Evolutionary conservation across 2,329 filamentous ascomycete species (phyloP), one percentile per base, ranked within the genome.

Genomic region (Nemania diffusa): DNA sequence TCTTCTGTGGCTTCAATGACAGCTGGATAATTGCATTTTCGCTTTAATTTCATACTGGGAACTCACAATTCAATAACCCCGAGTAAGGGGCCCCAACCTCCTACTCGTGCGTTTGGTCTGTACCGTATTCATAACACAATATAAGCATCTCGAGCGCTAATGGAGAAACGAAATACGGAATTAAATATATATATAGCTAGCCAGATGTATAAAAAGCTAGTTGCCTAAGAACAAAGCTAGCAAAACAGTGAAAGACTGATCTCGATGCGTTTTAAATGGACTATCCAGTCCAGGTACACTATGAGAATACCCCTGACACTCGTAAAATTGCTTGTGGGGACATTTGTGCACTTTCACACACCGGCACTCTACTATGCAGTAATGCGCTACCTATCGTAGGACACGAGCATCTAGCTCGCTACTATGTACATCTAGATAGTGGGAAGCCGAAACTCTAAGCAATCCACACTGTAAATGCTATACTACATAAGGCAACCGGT

Each of bases 311-410:
- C 53, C 53, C 53, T 44, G 53, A 13, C 15, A 20, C 20, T 3
- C 20, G 6, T 7, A 26, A 11, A 27, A 27, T 11, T 15, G 22
- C 22, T 40, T n/a, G 34, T 22, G 42, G 34, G 53, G 53, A 37
- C 34, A 20, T 57, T 57, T 44, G 26, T 57, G 53, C 53, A 57
- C 34, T 27, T 57, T 44, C 24, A n/a, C n/a, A n/a, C n/a, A n/a
- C n/a, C n/a, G n/a, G n/a, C n/a, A n/a, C n/a, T n/a, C n/a, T n/a
- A n/a, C n/a, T n/a, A n/a, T n/a, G n/a, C n/a, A n/a, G n/a, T n/a
- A n/a, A n/a, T n/a, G n/a, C n/a, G n/a, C n/a, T n/a, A n/a, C n/a
- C n/a, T n/a, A n/a, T n/a, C n/a, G n/a, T n/a, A n/a, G n/a, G n/a
- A n/a, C n/a, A n/a, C n/a, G n/a, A n/a, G n/a, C n/a, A n/a, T n/a